Percentiles rank a stretch among this genome's conserved stretches.
phyloP scores from a whole-genome alignment of 73 alveolate species.

The Paraurostyla sp. region DNA sequence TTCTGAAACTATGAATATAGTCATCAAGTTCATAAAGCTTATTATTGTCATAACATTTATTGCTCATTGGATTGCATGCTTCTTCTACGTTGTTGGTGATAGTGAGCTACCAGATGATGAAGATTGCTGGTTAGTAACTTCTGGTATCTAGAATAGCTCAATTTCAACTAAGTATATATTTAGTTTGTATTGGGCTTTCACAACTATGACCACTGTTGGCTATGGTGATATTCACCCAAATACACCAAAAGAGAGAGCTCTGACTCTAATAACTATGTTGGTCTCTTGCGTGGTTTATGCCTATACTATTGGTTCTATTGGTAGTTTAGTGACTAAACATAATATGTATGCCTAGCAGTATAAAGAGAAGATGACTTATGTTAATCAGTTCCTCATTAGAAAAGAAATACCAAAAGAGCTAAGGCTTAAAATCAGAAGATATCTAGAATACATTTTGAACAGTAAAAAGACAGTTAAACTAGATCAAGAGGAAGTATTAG shows the following conservation, averaged over 20 bases:
- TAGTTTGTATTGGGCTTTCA: conserved; percentile 91
- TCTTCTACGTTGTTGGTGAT: conserved; percentile 81
- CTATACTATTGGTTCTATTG: conserved; percentile 89
- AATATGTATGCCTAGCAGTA: conserved; percentile 76
- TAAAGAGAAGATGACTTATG: conserved; percentile 82
- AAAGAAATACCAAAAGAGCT: conserved; percentile 83
- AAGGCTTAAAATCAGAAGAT: conserved; percentile 80
- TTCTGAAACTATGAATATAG: conserved; percentile 73
- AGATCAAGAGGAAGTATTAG: conserved; percentile 87
- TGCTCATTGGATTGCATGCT: conserved; percentile 94
- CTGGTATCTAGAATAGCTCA: conserved; percentile 72
- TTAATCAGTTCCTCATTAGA: conserved; percentile 79
- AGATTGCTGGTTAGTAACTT: conserved; percentile 79
- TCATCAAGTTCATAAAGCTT: conserved; percentile 79
- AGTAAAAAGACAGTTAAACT: conserved; percentile 79
- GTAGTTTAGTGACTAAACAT: conserved; percentile 77
- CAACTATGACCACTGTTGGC: conserved; percentile 96
- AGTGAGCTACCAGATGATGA: conserved; percentile 63
- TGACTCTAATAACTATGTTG: conserved; percentile 79
- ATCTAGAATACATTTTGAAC: conserved; percentile 85
- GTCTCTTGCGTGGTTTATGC: conserved; percentile 91
- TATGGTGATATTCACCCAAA: conserved; percentile 91
- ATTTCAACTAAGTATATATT: conserved; percentile 70
- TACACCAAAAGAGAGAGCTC: conserved; percentile 78
- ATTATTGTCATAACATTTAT: conserved; percentile 83